A percentile compares a stretch with the other conserved stretches of the same genome.
phyloP scores from a whole-genome alignment of 768 basidiomycete species.

The Rhizopogon vulgaris region DNA sequence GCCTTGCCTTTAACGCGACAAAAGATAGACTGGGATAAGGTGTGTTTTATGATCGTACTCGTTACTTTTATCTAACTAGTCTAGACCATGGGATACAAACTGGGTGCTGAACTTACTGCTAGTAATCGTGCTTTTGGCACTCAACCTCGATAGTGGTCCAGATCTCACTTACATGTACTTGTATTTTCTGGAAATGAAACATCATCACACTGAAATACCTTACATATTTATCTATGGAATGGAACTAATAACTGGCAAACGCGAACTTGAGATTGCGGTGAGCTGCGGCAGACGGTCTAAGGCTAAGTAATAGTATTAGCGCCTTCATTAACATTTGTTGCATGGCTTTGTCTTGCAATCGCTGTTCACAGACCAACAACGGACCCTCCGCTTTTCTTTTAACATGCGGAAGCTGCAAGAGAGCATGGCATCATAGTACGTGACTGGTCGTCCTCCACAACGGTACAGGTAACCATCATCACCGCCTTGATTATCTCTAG shows the following conservation, averaged over 20 bases:
- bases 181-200: background rate
- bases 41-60: slow-evolving; percentile 21
- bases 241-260: too few species aligned
- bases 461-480: too few species aligned
- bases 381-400: slow-evolving; percentile 26
- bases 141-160: background rate
- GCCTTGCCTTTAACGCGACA: slow-evolving; percentile 89
- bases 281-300: too few species aligned
- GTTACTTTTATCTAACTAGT: background rate
- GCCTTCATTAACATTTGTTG: too few species aligned
- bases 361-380: slow-evolving; percentile 20
- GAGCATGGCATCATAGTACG: slow-evolving; percentile 30
- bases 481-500: slow-evolving; percentile 7
- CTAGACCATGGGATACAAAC: slow-evolving; percentile 57
- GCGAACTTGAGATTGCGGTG: too few species aligned
- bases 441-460: background rate
- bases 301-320: too few species aligned
- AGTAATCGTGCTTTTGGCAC: slow-evolving; percentile 49
- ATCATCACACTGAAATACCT: background rate
- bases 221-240: too few species aligned
- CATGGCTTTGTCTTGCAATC: slow-evolving; percentile 12
- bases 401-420: slow-evolving; percentile 26
- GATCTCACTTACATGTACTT: background rate
- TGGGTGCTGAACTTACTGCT: slow-evolving; percentile 70
- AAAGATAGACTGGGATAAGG: slow-evolving; percentile 96